Percentiles rank a stretch among this genome's conserved stretches.
These are phyloP conservation scores for Vinca minor DNA, from an alignment of 257 asterid genomes.

Conservation along the genomic window DNA sequence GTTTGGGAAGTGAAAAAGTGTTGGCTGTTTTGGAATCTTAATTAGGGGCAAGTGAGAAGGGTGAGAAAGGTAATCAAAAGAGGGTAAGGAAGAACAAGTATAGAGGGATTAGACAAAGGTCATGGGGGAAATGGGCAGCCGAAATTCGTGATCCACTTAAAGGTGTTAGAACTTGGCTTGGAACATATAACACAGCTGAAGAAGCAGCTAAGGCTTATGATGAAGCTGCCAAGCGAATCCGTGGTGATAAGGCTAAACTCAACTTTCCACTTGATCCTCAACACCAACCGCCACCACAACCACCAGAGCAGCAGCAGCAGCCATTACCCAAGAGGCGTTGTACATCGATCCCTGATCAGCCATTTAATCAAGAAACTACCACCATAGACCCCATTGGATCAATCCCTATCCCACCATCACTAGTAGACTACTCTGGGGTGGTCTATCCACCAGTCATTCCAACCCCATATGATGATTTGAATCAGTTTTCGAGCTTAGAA, in stretches of 20 bases:
- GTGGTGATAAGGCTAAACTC: slow-evolving; percentile 77
- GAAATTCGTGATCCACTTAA: slow-evolving; percentile 77
- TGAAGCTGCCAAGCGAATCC: slow-evolving; percentile 65
- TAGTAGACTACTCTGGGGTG: slow-evolving; percentile 8
- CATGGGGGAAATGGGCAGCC: slow-evolving; percentile 98
- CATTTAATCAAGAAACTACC: slow-evolving; percentile 15
- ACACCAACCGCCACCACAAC: slow-evolving; percentile 3
- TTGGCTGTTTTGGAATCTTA: not conserved
- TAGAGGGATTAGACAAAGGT: slow-evolving; percentile 80
- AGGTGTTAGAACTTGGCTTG: slow-evolving; percentile 72
- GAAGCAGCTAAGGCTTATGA: slow-evolving; percentile 82
- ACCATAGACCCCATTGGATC: not conserved
- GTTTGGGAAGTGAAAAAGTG: not conserved
- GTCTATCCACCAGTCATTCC: slow-evolving; percentile 22
- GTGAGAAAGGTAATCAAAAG: slow-evolving; percentile 11
- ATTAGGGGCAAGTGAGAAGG: slow-evolving; percentile 22
- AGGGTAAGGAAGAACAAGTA: slow-evolving; percentile 52
- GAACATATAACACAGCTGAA: slow-evolving; percentile 62
- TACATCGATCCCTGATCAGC: slow-evolving; percentile 13
- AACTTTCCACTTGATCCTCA: slow-evolving; percentile 38
- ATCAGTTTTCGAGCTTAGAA: slow-evolving; percentile 50
- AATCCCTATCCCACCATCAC: not conserved
- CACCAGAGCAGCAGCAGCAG: not conserved
- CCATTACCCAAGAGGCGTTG: slow-evolving; percentile 34
- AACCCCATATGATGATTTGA: slow-evolving; percentile 20